Conservation (phyloP, 1,284 basidiomycete genomes). For the Apiotrichum porosum region DNA sequence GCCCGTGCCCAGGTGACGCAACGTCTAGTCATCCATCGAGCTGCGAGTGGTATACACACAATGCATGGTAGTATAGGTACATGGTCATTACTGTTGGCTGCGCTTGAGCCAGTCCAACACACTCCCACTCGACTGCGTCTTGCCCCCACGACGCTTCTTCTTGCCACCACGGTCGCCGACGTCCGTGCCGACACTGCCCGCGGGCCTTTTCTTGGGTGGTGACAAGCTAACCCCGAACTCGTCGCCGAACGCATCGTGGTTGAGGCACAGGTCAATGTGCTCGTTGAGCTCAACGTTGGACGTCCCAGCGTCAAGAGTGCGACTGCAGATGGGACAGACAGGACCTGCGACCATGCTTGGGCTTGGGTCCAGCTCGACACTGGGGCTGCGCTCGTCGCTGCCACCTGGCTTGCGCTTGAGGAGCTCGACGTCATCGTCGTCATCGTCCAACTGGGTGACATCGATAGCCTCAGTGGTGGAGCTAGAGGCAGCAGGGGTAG, state of each 20-base stretch:
- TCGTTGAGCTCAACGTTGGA: constrained; percentile 43
- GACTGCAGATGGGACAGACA: constrained; percentile 40
- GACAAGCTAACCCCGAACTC: constrained; percentile 14
- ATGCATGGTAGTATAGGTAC: not conserved
- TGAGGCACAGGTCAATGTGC: constrained; percentile 46
- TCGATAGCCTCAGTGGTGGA: no score
- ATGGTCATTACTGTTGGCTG: not conserved
- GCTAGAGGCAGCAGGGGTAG: no score
- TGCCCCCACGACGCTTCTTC: constrained; percentile 2
- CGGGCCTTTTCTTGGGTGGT: constrained; percentile 15
- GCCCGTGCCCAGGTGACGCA: constrained; percentile 13
- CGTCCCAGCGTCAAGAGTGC: constrained; percentile 25
- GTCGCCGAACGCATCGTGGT: constrained; percentile 30
- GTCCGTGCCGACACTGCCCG: no score
- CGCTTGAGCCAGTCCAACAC: constrained; percentile 26
- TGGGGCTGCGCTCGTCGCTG: no score
- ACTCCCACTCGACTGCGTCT: constrained; percentile 6
- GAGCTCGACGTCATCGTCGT: constrained; percentile 14
- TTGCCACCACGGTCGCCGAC: not conserved
- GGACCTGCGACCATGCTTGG: constrained; percentile 19
- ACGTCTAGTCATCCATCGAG: not conserved
- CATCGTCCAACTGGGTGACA: constrained; percentile 11
- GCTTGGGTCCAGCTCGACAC: constrained; percentile 9
- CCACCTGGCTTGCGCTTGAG: constrained; percentile 6
- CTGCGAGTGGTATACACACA: not conserved